Evolutionary conservation across 2,329 filamentous ascomycete genomes (phyloP), one percentile per base, ranked within the genome.

Genomic region (Corynespora cassiicola): DNA sequence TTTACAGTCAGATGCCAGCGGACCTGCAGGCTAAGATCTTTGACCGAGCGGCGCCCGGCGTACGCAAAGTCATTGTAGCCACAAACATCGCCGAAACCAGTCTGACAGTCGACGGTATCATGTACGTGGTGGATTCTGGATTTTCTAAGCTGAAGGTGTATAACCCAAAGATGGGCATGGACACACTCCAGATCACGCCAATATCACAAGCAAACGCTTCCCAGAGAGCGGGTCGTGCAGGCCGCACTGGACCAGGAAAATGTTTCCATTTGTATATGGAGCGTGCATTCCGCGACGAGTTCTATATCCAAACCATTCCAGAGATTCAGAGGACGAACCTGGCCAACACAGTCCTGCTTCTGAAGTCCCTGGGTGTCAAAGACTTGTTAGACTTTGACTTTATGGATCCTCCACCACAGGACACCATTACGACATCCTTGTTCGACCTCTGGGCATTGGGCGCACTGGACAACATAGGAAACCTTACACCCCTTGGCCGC

Each of bases 1-100:
- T 99, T 38, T 99, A 99, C 81, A 96, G 90, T 78, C 94, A 99
- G 69, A 96, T 99, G 94, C 95, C 94, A 2, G 94, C 94, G 21
- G 95, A 99, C 67, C 75, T 99, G 22, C 95, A 99, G 69, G 90
- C 94, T 43, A 97, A 95, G 70, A 99, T 99, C 51, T 99, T 99
- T 58, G 92, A 99, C 62, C 84, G 86, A 51, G 94, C 95, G 2
- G 77, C 88, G 2, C 87, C 91, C 0, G 94, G 94, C 1, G 91
- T 96, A 4, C 85, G 94, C 42, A 99, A 99, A 66, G 95, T 96
- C 58, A 96, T 99, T 50, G 92, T 99, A 25, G 94, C 95, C 1
- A 99, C 94, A 20, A 99, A 99, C 60, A 99, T 99, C 68, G 94
- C 94, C 2, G 94, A 99, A 69, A 99, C 94, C 0, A 96, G 90